Conservation (phyloP, 495 filamentous ascomycete genomes). For the Penicillium lividum region DNA sequence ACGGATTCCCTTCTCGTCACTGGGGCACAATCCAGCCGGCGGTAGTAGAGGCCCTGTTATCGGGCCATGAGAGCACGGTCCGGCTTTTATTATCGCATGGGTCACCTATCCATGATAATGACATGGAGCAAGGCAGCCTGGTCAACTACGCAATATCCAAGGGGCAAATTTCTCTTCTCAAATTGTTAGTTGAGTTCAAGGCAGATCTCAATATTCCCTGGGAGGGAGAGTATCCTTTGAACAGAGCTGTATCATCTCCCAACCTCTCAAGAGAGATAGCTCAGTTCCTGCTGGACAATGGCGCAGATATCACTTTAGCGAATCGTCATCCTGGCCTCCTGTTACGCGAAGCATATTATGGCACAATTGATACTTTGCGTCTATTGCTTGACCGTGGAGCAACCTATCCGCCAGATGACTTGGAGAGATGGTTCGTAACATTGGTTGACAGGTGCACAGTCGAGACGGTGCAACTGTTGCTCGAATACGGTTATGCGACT, state of each 20-base stretch:
- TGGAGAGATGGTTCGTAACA: neutral
- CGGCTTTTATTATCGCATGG: neutral
- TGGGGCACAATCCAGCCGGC: neutral
- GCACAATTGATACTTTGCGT: slow-evolving; percentile 1
- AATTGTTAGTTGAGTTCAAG: slow-evolving; percentile 1
- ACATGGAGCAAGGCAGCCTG: neutral
- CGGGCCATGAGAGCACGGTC: slow-evolving; percentile 5
- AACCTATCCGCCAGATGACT: no score
- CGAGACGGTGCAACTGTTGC: neutral
- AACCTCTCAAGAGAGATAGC: neutral
- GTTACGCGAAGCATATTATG: neutral
- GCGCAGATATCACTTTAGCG: neutral
- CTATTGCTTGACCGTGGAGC: neutral
- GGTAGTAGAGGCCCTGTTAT: slow-evolving; percentile 2
- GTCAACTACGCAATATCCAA: neutral
- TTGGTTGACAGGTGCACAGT: neutral
- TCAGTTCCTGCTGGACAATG: slow-evolving; percentile 1
- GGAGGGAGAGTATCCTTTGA: neutral
- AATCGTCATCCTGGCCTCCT: neutral
- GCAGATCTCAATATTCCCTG: neutral
- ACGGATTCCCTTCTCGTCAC: neutral
- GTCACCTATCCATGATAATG: neutral
- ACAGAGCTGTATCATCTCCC: neutral
- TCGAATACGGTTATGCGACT: neutral
- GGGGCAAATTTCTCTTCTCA: slow-evolving; percentile 2